Evolutionary conservation across 2,329 filamentous ascomycete species (phyloP), one percentile per base, ranked within the genome.

Genomic region (Clonostachys sp.): DNA sequence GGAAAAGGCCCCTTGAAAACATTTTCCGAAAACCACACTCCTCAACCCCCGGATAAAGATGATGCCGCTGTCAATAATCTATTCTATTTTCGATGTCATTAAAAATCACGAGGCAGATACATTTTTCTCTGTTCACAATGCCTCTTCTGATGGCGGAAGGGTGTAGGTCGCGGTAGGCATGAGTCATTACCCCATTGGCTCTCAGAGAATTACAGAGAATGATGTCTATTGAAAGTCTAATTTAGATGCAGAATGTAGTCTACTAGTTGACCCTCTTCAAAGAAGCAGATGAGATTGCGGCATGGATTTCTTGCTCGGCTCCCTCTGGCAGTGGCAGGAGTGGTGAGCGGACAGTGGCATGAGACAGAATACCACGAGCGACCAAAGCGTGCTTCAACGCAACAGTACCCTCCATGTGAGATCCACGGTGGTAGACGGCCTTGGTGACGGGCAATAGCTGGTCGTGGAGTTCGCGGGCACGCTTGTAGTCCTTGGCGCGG

Each of bases 391-490:
- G 74, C 61, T 78, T 78, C 18, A 78, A 53, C 5, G 70, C 70
- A 4, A 77, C 73, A 2, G 74, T 78, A 3, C 75, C 75, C 59
- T 78, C 74, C 74, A 78, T 78, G 48, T 78, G 75, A 10, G 73
- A 77, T 10, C 74, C 75, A 6, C 74, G 70, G 56, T 78, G 74
- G 53, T 78, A 78, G 1, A 78, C 73, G n/a, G 68, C 71, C 60
- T 74, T 75, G 2, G 75, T 78, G 1, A 78, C 64, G 2, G 74
- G 75, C 4, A 78, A 58, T 3, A 78, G 61, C 53, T 65, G 65
- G 52, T 78, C 74, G 54, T 78, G 75, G n/a, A 78, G 61, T 40
- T 65, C 65, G 20, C 74, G 64, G 5, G 75, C 74, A 48, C 62
- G 67, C 45, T 61, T 61, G 53, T 78, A 78, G 51, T 78, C 73